Base-by-base conservation (phyloP, 495 filamentous ascomycete genomes). In the Lophiostoma macrostomum region DNA sequence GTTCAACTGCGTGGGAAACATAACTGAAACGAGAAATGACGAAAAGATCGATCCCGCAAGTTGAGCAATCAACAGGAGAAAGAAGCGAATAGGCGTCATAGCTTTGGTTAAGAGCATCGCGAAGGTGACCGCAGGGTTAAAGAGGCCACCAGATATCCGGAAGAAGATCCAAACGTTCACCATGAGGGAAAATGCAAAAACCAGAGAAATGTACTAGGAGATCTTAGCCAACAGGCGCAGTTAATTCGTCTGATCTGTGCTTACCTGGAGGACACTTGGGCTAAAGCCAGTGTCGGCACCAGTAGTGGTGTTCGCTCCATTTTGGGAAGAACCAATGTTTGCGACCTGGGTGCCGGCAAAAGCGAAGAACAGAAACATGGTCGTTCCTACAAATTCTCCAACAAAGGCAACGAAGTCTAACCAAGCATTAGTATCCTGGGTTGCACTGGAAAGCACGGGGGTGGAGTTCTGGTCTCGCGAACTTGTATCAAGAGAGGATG, bases 101-200 rank as follows among this genome's bases (percentile, higher is more conserved):
- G 74, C 74, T 7, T 80, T 79, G 10, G 75, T 73, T 2, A 84
- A 53, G 24, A 76, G 73, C 36, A 84, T 74, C 0, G 77, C 82
- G 5, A 84, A 67, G 0, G 82, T 85, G 4, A 85, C 83, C 23
- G 80, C 84, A 0, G 88, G 88, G 56, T 91, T 91, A 67, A 91
- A 93, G n/a, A 88, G 67, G 7, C 86, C 88, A 3, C 87, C 88
- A 0, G 76, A 83, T 20, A 91, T 79, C 13, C 87, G 79, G 67
- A 84, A 91, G 71, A 91, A 90, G 0, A 85, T 78, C 87, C 86
- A 94, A 0, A 85, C 87, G 55, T 90, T 91, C 60, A 87, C 85
- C 13, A 81, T 80, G 55, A 93, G 73, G 7, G 80, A 79, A 58
- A 89, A 77, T 0, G 85, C 88, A 55, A 91, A 93, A n/a, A 71